Conservation (phyloP, 2,329 filamentous ascomycete species). For the Alternaria consortialis region DNA sequence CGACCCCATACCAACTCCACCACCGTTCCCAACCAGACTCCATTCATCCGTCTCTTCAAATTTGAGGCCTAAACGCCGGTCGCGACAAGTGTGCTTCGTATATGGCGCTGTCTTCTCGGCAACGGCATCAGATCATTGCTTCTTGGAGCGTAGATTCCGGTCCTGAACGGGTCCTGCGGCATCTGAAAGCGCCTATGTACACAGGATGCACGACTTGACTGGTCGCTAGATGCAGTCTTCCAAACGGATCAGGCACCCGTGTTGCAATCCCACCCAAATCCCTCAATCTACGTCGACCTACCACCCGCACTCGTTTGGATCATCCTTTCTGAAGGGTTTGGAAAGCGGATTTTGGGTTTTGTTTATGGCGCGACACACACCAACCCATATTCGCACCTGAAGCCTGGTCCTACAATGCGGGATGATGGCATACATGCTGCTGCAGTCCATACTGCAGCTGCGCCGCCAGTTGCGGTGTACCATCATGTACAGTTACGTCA, state of each 20-base stretch:
- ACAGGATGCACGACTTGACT: slow-evolving; percentile 2
- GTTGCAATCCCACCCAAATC: slow-evolving; percentile 6
- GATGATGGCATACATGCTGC: slow-evolving; percentile 7
- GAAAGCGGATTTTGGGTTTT: neutral
- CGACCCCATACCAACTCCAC: neutral
- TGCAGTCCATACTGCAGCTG: slow-evolving; percentile 1
- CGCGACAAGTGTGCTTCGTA: slow-evolving; percentile 2
- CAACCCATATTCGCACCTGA: neutral
- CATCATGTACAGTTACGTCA: slow-evolving; percentile 43
- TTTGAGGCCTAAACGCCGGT: neutral
- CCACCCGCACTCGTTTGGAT: neutral
- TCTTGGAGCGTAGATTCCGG: slow-evolving; percentile 6
- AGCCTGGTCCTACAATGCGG: neutral
- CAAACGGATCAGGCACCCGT: neutral
- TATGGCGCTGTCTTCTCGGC: neutral
- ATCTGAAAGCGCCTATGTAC: slow-evolving; percentile 5
- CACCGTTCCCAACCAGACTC: slow-evolving; percentile 1
- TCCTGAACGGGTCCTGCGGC: slow-evolving; percentile 14
- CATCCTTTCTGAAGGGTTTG: neutral
- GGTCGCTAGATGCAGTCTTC: slow-evolving; percentile 1
- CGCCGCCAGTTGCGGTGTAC: slow-evolving; percentile 7
- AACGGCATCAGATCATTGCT: slow-evolving; percentile 11
- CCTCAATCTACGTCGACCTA: neutral
- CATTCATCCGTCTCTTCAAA: slow-evolving; percentile 14
- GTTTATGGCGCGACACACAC: neutral